A percentile compares a stretch with the other conserved stretches of the same genome.
These are phyloP conservation scores for Westerdykella aurantiaca DNA, from an alignment of 2,329 filamentous ascomycete species.

Conservation along the genomic window DNA sequence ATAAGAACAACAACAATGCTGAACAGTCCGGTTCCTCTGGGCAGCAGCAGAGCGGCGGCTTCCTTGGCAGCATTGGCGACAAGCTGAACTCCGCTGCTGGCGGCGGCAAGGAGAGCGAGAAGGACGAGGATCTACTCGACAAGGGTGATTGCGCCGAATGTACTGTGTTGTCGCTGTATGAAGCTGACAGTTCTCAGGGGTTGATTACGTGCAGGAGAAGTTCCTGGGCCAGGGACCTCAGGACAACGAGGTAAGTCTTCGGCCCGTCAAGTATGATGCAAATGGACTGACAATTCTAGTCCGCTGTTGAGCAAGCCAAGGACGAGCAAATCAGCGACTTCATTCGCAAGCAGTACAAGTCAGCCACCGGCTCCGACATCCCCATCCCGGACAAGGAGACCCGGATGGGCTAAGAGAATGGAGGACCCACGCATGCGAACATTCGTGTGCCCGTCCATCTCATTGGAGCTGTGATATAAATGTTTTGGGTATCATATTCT, in stretches of 20 bases:
- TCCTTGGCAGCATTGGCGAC: constrained; percentile 57
- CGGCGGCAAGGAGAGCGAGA: constrained; percentile 67
- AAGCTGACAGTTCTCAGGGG: constrained; percentile 44
- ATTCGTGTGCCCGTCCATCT: no score
- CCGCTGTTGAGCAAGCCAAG: constrained; percentile 73
- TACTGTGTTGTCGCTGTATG: background rate
- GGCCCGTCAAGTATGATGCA: background rate
- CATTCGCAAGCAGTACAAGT: constrained; percentile 67
- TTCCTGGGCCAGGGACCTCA: constrained; percentile 65
- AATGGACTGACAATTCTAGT: constrained; percentile 23
- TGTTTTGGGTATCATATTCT: background rate
- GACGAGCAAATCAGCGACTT: constrained; percentile 72
- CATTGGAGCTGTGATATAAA: no score
- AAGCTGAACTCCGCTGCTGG: constrained; percentile 68
- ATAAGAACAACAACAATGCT: constrained; percentile 21
- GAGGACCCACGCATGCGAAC: no score
- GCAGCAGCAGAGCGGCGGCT: constrained; percentile 40
- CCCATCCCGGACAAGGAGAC: constrained; percentile 64
- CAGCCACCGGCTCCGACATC: constrained; percentile 60
- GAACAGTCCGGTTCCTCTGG: constrained; percentile 18
- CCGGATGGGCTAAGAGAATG: constrained; percentile 11
- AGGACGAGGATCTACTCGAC: constrained; percentile 77
- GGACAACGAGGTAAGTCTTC: constrained; percentile 42
- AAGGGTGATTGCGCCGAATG: constrained; percentile 53
- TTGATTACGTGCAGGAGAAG: constrained; percentile 74